Percentiles rank a stretch among this genome's conserved stretches.
Evolutionary conservation across 768 basidiomycete genomes (phyloP).

Genomic region (Sarcomyxa edulis): DNA sequence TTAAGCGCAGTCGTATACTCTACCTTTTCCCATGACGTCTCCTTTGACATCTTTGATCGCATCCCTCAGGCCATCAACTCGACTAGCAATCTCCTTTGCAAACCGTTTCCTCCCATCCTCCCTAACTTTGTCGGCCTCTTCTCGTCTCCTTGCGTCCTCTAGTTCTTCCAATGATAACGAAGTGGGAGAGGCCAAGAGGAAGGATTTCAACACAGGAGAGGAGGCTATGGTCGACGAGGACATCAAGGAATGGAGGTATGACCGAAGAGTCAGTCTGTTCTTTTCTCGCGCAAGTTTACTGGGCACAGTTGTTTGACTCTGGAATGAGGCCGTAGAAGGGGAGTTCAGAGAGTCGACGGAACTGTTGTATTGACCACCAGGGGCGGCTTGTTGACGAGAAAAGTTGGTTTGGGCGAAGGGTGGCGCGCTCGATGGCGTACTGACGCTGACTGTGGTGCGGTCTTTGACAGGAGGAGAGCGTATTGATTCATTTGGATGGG

Average conservation of each 20-base stretch:
- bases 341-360: slow-evolving; percentile 5
- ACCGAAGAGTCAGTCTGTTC: slow-evolving; percentile 89
- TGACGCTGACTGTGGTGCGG: slow-evolving; percentile 56
- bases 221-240: slow-evolving; percentile 68
- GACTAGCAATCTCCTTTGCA: slow-evolving; percentile 75
- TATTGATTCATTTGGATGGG: slow-evolving; percentile 78
- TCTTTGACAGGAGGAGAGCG: slow-evolving; percentile 88
- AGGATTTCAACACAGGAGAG: slow-evolving; percentile 81
- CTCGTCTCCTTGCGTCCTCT: slow-evolving; percentile 71
- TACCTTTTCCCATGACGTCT: slow-evolving; percentile 86
- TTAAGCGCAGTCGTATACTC: neutral
- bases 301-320: slow-evolving; percentile 14
- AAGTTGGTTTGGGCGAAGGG: slow-evolving; percentile 14
- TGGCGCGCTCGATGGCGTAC: slow-evolving; percentile 17
- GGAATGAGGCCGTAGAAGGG: slow-evolving; percentile 6
- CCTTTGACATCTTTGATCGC: slow-evolving; percentile 87
- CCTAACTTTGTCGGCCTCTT: slow-evolving; percentile 83
- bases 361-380: slow-evolving; percentile 2
- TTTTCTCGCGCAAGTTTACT: slow-evolving; percentile 78
- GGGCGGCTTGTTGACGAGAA: slow-evolving; percentile 1
- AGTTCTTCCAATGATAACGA: slow-evolving; percentile 63
- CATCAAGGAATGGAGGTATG: slow-evolving; percentile 84
- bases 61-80: slow-evolving; percentile 83
- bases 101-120: slow-evolving; percentile 88
- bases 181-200: slow-evolving; percentile 76